Conservation (phyloP, 495 filamentous ascomycete genomes). For the Xylaria scruposa region DNA sequence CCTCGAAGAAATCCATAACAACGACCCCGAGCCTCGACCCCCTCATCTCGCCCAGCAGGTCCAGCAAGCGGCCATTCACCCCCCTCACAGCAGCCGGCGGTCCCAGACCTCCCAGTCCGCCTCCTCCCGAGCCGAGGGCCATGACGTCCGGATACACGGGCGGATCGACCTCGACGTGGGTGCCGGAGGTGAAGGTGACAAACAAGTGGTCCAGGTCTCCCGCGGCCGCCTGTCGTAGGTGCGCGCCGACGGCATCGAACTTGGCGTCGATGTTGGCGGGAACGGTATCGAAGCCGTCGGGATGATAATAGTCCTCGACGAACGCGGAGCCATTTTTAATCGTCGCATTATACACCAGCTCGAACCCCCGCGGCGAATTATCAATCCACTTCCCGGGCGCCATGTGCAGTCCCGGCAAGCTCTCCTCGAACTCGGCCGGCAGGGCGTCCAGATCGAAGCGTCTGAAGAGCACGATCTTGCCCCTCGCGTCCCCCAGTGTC, state of each 20-base stretch:
- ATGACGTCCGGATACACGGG: conserved; percentile 55
- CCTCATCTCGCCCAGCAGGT: conserved; percentile 74
- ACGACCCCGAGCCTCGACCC: conserved; percentile 75
- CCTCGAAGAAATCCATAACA: conserved; percentile 61
- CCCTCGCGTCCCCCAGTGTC: conserved; percentile 75
- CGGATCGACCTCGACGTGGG: conserved; percentile 49
- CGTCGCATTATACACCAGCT: conserved; percentile 47
- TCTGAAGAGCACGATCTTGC: conserved; percentile 79
- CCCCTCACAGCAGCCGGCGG: too few relatives aligned
- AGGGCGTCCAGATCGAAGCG: conserved; percentile 68
- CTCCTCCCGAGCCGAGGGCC: conserved; percentile 51
- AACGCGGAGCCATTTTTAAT: conserved; percentile 67
- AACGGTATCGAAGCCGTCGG: conserved; percentile 22
- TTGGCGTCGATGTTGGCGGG: conserved; percentile 73
- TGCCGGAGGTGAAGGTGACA: conserved; percentile 57
- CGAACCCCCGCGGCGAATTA: conserved; percentile 65
- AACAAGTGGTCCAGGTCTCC: conserved; percentile 46
- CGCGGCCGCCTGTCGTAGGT: conserved; percentile 67
- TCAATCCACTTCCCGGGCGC: conserved; percentile 78
- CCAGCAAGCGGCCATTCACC: conserved; percentile 55
- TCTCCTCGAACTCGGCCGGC: conserved; percentile 54
- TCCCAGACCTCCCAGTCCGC: background rate
- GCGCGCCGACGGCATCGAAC: conserved; percentile 67
- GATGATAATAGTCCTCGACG: conserved; percentile 88
- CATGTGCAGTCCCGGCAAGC: conserved; percentile 70